A percentile compares a stretch with the other conserved stretches of the same genome.
Evolutionary conservation across 306 rosid genomes (phyloP).

Genomic region (Quercus alba): DNA sequence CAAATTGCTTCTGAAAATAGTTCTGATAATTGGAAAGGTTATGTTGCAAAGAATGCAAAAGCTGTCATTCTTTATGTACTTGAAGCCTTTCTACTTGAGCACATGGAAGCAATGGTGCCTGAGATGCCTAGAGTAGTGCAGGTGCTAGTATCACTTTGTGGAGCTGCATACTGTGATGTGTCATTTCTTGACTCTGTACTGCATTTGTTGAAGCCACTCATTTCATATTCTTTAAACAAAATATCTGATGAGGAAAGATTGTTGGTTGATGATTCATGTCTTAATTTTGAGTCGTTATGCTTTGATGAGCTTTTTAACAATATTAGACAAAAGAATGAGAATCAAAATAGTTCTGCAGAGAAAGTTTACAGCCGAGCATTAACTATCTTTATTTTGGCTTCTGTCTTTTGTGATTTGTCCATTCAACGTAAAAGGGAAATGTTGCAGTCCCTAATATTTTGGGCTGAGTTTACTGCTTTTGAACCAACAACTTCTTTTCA

Average conservation of each 20-base stretch:
- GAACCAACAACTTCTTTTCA: conserved; percentile 70
- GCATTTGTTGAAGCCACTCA: conserved; percentile 70
- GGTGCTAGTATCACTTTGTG: conserved; percentile 74
- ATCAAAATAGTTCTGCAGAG: conserved; percentile 34
- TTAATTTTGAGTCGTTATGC: conserved; percentile 81
- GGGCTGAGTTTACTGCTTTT: conserved; percentile 64
- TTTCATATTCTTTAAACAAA: conserved; percentile 75
- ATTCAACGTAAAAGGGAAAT: conserved; percentile 60
- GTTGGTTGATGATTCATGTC: conserved; percentile 58
- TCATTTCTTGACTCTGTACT: conserved; percentile 78
- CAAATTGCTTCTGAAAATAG: conserved; percentile 35
- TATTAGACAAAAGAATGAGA: conserved; percentile 46
- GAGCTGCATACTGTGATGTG: conserved; percentile 80
- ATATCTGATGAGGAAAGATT: conserved; percentile 63
- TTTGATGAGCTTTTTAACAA: conserved; percentile 62
- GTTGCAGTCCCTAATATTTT: conserved; percentile 54
- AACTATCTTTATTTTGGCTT: conserved; percentile 80
- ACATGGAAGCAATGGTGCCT: conserved; percentile 92
- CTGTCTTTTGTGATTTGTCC: conserved; percentile 74
- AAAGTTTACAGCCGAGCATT: conserved; percentile 54
- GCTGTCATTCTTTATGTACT: conserved; percentile 74
- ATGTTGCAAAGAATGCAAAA: conserved; percentile 82
- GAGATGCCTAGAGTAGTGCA: conserved; percentile 83
- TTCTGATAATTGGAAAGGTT: conserved; percentile 55
- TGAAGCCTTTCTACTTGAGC: conserved; percentile 78